Evolutionary conservation across 73 alveolate species (phyloP).

Genomic region (Effrenium voratum): DNA sequence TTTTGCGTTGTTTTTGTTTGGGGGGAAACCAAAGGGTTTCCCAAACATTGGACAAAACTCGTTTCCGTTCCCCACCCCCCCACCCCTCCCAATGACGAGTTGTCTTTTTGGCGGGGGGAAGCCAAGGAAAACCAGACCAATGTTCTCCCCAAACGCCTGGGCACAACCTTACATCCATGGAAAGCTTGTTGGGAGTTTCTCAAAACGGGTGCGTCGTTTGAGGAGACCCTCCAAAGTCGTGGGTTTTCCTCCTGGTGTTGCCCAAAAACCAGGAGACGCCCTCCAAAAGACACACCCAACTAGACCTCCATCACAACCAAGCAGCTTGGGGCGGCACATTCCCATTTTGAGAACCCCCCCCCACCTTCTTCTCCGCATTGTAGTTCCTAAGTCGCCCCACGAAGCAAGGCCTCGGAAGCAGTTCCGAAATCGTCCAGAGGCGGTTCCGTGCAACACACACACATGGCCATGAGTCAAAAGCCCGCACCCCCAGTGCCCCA

Average conservation of each 20-base stretch:
- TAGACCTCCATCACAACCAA: no score
- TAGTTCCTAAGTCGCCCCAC: conserved; percentile 78
- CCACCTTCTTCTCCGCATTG: conserved; percentile 71
- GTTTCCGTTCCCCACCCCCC: no score
- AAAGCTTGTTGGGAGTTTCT: not conserved
- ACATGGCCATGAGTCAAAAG: not conserved
- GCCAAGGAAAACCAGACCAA: no score
- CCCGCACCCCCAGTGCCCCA: not conserved
- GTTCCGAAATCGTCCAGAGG: not conserved
- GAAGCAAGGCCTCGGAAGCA: conserved; percentile 61
- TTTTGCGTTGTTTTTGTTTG: no score
- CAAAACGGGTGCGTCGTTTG: not conserved
- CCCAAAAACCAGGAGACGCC: not conserved
- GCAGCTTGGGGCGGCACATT: not conserved
- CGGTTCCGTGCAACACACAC: not conserved
- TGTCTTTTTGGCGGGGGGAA: no score
- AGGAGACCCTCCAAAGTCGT: not conserved
- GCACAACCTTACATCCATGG: no score
- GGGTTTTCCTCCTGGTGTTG: not conserved
- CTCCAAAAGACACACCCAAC: no score
- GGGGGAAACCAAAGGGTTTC: no score
- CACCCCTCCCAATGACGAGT: no score
- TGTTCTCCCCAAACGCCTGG: no score
- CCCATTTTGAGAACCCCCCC: not conserved
- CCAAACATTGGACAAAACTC: no score